Conservation (phyloP, 2,329 filamentous ascomycete genomes). For the Cryphonectria naterciae region DNA sequence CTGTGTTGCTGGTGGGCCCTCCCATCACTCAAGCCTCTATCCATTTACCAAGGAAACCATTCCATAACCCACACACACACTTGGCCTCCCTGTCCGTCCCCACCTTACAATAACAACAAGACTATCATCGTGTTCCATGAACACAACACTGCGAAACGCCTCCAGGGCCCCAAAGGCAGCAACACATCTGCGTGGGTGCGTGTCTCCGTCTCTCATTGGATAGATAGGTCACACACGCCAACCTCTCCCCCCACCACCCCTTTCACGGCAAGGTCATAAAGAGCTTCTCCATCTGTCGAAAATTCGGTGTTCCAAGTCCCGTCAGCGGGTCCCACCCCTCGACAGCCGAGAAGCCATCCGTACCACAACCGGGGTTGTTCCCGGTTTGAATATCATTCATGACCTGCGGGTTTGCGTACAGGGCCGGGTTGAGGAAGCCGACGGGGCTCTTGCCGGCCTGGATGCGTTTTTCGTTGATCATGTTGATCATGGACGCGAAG, state of each 20-base stretch:
- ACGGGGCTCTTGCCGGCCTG: conserved; percentile 40
- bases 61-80: no score
- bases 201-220: no score
- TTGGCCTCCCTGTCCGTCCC: no score
- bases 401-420: conserved; percentile 34
- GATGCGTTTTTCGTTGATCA: conserved; percentile 44
- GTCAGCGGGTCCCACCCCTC: conserved; percentile 19
- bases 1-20: background rate
- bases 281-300: conserved; percentile 3
- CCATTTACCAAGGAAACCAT: no score
- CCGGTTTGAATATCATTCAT: conserved; percentile 19
- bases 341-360: conserved; percentile 13
- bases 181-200: no score
- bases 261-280: conserved; percentile 14
- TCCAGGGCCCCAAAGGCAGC: no score
- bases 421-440: conserved; percentile 43
- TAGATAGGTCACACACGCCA: no score
- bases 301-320: conserved; percentile 17
- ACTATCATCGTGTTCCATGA: no score
- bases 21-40: no score
- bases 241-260: background rate
- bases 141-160: no score
- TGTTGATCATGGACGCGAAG: conserved; percentile 41
- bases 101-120: no score
- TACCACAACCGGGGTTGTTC: conserved; percentile 17